Percentiles rank a stretch among this genome's conserved stretches.
These are phyloP conservation scores for Cyclocybe cylindracea DNA, from an alignment of 768 basidiomycete genomes.

Conservation along the genomic window DNA sequence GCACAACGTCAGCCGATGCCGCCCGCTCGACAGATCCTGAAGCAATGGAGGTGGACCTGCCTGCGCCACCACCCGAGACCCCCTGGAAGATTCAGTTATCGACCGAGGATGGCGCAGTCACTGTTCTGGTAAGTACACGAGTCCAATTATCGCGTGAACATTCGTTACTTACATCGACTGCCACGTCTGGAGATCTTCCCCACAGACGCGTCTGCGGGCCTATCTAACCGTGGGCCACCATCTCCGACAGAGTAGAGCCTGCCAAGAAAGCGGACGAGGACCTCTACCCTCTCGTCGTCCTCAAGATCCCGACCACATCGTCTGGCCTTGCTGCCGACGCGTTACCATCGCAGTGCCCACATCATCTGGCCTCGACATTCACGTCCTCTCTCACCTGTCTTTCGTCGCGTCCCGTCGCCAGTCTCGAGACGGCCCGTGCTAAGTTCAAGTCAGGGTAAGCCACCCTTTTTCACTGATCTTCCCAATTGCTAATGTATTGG, in stretches of 20 bases:
- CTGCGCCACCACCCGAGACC: not conserved
- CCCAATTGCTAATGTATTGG: not conserved
- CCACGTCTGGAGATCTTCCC: not conserved
- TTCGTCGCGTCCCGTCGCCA: too few species aligned
- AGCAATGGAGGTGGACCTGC: conserved; percentile 16
- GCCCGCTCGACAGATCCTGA: too few species aligned
- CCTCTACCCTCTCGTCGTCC: conserved; percentile 6
- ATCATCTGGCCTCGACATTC: not conserved
- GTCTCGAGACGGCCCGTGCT: not conserved
- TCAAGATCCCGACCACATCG: conserved; percentile 2
- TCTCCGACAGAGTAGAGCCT: conserved; percentile 5
- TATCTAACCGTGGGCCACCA: not conserved
- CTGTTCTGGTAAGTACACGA: conserved; percentile 13
- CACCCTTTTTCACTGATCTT: too few species aligned
- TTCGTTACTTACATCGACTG: conserved; percentile 14
- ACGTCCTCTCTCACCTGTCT: not conserved
- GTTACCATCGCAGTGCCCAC: too few species aligned
- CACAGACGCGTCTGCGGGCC: not conserved
- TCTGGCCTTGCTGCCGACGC: not conserved
- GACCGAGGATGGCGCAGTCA: too few species aligned
- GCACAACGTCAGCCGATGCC: conserved; percentile 5
- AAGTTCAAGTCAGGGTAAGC: too few species aligned
- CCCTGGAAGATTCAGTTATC: conserved; percentile 4
- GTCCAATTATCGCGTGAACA: conserved; percentile 12
- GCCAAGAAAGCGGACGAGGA: conserved; percentile 10